Percentiles rank a stretch among this genome's conserved stretches.
Evolutionary conservation across 2,329 filamentous ascomycete genomes (phyloP).

Genomic region (Xylaria sp.): DNA sequence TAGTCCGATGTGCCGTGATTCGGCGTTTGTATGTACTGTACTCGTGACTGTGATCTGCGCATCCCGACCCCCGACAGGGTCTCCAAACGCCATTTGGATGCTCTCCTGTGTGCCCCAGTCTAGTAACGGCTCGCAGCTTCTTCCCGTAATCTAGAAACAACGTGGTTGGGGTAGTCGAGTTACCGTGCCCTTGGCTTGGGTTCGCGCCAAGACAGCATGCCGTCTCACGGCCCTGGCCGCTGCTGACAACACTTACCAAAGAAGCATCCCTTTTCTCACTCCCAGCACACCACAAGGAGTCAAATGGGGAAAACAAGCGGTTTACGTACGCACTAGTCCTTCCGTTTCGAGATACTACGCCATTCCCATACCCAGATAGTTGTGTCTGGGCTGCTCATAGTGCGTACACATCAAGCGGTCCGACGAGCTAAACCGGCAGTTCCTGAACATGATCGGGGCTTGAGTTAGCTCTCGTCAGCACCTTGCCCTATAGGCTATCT

Average conservation of each 20-base stretch:
- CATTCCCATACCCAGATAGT: constrained; percentile 3
- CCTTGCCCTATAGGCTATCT: neutral
- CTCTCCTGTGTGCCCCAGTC: constrained; percentile 4
- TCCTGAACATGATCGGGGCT: neutral
- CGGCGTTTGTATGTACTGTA: neutral
- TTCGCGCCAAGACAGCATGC: constrained; percentile 38
- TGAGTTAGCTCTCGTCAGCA: neutral
- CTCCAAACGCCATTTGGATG: neutral
- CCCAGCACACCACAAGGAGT: constrained; percentile 23
- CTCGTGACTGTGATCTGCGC: constrained; percentile 2
- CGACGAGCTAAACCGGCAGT: neutral
- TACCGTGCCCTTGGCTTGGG: constrained; percentile 41
- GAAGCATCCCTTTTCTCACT: constrained; percentile 18
- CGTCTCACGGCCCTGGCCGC: constrained; percentile 30
- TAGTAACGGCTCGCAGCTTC: constrained; percentile 25
- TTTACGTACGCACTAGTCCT: constrained; percentile 34
- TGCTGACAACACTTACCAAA: constrained; percentile 18
- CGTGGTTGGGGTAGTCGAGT: constrained; percentile 34
- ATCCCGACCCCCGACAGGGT: neutral
- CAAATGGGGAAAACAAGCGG: constrained; percentile 31
- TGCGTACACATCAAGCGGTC: neutral
- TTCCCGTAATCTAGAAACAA: constrained; percentile 34
- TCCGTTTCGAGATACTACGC: constrained; percentile 15
- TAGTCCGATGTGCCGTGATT: neutral
- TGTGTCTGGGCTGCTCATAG: constrained; percentile 1